Percentiles rank a stretch among this genome's conserved stretches.
phyloP scores from a whole-genome alignment of 768 basidiomycete genomes.

The Serendipita vermifera region DNA sequence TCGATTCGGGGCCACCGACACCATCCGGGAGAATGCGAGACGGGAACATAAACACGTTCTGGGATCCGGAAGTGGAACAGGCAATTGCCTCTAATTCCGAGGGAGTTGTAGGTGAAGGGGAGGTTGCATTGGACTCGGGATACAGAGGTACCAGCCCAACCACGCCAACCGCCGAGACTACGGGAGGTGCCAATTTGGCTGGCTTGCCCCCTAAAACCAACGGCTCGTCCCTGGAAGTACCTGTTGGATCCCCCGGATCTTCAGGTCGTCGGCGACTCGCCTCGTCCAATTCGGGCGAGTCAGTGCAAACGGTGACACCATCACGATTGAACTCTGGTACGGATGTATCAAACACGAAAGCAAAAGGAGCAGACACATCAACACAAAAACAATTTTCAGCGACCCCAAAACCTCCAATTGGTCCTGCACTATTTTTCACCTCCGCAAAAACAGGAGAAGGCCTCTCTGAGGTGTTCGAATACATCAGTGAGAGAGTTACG shows the following conservation, averaged over 20 bases:
- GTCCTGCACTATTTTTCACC: constrained; percentile 58
- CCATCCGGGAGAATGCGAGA: neutral
- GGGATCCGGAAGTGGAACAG: constrained; percentile 11
- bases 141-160: neutral
- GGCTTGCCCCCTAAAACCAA: neutral
- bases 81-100: constrained; percentile 37
- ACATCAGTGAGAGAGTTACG: constrained; percentile 52
- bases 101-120: neutral
- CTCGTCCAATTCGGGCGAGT: neutral
- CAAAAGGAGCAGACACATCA: constrained; percentile 16
- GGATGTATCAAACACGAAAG: neutral
- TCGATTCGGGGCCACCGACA: constrained; percentile 27
- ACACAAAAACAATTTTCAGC: constrained; percentile 18
- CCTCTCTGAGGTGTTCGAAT: constrained; percentile 62
- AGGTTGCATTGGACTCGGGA: neutral
- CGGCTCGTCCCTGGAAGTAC: neutral
- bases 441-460: constrained; percentile 69
- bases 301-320: neutral
- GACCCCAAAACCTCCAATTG: constrained; percentile 31
- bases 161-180: neutral
- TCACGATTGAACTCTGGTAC: neutral
- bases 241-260: neutral
- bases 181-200: neutral
- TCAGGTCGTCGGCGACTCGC: neutral
- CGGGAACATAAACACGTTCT: neutral